Conservation (phyloP, 2,329 filamentous ascomycete genomes). For the Fusarium compactum region DNA sequence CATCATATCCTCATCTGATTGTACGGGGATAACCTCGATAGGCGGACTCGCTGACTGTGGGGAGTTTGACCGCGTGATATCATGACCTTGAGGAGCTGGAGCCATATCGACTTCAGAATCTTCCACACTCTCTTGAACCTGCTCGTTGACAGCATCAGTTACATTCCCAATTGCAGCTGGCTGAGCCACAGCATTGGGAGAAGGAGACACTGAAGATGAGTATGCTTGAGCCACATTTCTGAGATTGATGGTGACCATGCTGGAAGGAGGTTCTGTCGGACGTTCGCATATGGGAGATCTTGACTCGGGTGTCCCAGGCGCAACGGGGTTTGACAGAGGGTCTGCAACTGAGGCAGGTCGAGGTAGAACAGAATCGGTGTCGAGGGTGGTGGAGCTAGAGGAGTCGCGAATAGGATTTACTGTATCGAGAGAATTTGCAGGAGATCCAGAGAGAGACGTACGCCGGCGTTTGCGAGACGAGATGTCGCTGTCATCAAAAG, state of each 20-base stretch:
- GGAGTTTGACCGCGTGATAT: constrained; percentile 51
- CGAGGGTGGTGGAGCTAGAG: constrained; percentile 50
- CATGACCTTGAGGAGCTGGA: constrained; percentile 38
- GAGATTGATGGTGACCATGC: constrained; percentile 71
- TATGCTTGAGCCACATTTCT: constrained; percentile 60
- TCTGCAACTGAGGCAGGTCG: constrained; percentile 45
- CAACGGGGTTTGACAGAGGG: constrained; percentile 57
- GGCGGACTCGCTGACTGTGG: constrained; percentile 59
- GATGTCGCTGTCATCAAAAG: constrained; percentile 70
- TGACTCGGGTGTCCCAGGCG: constrained; percentile 59
- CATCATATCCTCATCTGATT: constrained; percentile 53
- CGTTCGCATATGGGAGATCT: constrained; percentile 50
- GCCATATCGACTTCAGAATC: constrained; percentile 56
- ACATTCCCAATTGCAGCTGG: constrained; percentile 1
- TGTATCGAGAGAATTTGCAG: constrained; percentile 64
- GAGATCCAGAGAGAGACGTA: constrained; percentile 68
- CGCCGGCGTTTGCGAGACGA: constrained; percentile 72
- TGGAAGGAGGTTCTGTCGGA: constrained; percentile 58
- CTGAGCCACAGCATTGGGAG: constrained; percentile 51
- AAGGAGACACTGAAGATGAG: constrained; percentile 58
- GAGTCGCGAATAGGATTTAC: constrained; percentile 50
- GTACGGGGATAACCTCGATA: constrained; percentile 57
- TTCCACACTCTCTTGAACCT: constrained; percentile 61
- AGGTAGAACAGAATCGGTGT: constrained; percentile 47
- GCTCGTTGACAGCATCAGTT: constrained; percentile 37